These are phyloP conservation scores for Tolypocladium sp. DNA, from an alignment of 2,329 filamentous ascomycete genomes.

Conservation along the genomic window DNA sequence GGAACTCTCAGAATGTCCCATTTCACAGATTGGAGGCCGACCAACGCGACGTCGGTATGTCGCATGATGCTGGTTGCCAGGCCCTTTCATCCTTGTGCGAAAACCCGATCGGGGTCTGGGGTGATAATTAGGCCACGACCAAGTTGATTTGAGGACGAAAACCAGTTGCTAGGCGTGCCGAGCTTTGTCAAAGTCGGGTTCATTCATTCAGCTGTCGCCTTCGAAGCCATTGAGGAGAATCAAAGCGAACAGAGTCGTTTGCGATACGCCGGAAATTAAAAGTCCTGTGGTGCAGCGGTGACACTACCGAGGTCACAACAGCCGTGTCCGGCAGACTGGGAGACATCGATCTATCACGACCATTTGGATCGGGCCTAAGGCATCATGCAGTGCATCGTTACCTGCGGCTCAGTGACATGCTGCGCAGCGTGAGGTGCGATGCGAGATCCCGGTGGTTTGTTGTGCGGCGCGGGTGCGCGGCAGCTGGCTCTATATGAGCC, in stretches of 20 bases:
- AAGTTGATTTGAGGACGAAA: neutral
- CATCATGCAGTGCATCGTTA: neutral
- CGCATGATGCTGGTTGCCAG: neutral
- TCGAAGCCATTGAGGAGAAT: neutral
- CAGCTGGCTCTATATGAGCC: too few relatives aligned
- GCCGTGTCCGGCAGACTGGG: neutral
- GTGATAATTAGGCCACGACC: neutral
- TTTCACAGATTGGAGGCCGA: neutral
- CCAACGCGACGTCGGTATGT: neutral
- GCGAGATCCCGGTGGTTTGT: neutral
- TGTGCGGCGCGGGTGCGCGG: neutral
- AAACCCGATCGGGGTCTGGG: neutral
- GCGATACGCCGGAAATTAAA: neutral
- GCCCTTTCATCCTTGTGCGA: too few relatives aligned
- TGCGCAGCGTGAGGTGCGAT: neutral
- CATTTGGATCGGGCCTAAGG: neutral
- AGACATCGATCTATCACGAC: neutral
- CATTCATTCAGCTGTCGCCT: neutral
- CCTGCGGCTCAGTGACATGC: neutral
- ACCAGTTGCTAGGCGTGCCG: neutral
- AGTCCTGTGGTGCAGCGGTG: neutral
- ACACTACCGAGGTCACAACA: neutral
- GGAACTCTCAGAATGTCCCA: slow-evolving; percentile 1
- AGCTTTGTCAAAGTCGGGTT: neutral
- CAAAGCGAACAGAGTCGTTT: neutral